Evolutionary conservation across 2,329 filamentous ascomycete genomes (phyloP).

Genomic region (Fusarium acutatum): DNA sequence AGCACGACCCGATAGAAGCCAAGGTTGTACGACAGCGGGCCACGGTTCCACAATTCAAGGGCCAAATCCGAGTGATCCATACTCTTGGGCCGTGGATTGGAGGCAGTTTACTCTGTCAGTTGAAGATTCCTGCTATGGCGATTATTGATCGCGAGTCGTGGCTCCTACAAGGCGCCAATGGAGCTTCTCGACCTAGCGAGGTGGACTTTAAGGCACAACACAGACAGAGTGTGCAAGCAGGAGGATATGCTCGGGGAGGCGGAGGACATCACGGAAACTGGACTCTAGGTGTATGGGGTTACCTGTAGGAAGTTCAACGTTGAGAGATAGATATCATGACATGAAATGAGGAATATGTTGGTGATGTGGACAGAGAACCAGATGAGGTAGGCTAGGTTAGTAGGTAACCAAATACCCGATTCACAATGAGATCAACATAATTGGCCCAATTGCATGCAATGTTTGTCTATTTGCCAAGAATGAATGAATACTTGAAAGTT

Average conservation of each 20-base stretch:
- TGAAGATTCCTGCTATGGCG: conserved; percentile 74
- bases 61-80: conserved; percentile 71
- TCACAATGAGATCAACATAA: neutral
- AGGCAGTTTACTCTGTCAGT: conserved; percentile 73
- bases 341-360: neutral
- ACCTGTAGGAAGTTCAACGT: conserved; percentile 47
- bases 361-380: neutral
- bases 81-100: conserved; percentile 79
- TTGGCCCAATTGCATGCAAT: neutral
- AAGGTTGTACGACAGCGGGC: conserved; percentile 49
- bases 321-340: neutral
- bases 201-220: conserved; percentile 66
- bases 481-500: neutral
- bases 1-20: conserved; percentile 47
- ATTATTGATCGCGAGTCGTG: conserved; percentile 78
- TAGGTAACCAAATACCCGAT: conserved; percentile 26
- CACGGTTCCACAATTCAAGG: conserved; percentile 57
- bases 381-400: neutral
- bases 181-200: conserved; percentile 68
- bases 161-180: conserved; percentile 70
- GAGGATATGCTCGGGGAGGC: conserved; percentile 53
- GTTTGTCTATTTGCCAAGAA: neutral
- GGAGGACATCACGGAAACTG: conserved; percentile 59
- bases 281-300: conserved; percentile 71
- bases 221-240: conserved; percentile 71